Evolutionary conservation across 371 early-diverging fungal species (phyloP), one percentile per base, ranked within the genome.

Genomic region (Apophysomyces trapeziformis): DNA sequence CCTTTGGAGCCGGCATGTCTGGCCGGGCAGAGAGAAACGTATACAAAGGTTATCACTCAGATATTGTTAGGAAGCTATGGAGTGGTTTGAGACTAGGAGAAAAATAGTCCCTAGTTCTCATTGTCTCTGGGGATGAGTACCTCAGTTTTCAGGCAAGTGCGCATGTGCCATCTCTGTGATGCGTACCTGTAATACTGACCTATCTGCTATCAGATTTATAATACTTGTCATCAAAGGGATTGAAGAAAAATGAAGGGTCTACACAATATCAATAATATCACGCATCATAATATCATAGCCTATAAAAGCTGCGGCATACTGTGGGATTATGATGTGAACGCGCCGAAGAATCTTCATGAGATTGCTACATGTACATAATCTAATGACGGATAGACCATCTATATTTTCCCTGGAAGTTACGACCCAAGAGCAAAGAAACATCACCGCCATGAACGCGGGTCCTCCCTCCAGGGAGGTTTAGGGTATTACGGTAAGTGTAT

Each of bases 251-350:
- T 45, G 45, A 45, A 45, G 45, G 7, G n/a, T 11, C 5, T 12
- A 16, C 21, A 21, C 21, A 21, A 21, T 21, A 21, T 21, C 21
- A 16, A 45, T 12, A 16, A 12, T 12, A 16, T 45, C 45, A 12
- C 45, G 5, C 45, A 45, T 16, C 45, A 45, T 12, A 16, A 16
- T 45, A 38, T 58, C 18, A 7, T 58, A 4, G 38, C 7, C 4
- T 58, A 38, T n/a, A 26, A 58, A 37, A 37, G 37, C 12, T 58
- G 59, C 38, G 38, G 59, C 8, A 58, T 14, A 38, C 38, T 58
- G 11, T 58, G 59, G 59, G 4, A 58, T 7, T 38, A 18, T 18
- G 59, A 58, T 37, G 39, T 58, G 11, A 58, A 58, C 38, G 59
- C 59, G 4, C 4, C 37, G 11, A 58, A 38, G 16, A 58, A 58